Percentiles rank a stretch among this genome's conserved stretches.
Evolutionary conservation across 345 rosid genomes (phyloP).

Genomic region (Heritiera littoralis): DNA sequence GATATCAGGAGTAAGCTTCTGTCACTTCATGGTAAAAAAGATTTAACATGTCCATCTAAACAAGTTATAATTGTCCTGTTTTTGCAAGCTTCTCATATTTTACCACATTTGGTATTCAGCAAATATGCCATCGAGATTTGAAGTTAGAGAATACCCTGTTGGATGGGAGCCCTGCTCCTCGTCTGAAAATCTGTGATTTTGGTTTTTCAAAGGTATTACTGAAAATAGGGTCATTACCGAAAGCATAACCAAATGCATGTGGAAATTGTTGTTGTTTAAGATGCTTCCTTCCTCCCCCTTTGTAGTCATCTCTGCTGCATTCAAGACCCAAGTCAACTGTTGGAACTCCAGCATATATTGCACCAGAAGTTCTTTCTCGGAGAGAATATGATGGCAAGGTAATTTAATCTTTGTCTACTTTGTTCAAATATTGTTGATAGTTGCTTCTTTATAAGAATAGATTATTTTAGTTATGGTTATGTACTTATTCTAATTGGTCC

Average conservation of each 20-base stretch:
- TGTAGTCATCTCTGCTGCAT: constrained; percentile 73
- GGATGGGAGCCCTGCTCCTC: constrained; percentile 91
- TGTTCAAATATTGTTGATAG: not conserved
- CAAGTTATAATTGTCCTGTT: not conserved
- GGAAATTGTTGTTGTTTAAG: constrained; percentile 12
- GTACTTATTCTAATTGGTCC: not conserved
- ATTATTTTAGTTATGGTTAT: not conserved
- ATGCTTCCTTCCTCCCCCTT: constrained; percentile 21
- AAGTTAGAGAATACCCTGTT: constrained; percentile 80
- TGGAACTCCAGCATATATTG: constrained; percentile 80
- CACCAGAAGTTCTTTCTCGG: constrained; percentile 78
- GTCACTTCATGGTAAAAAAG: constrained; percentile 64
- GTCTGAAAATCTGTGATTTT: constrained; percentile 81
- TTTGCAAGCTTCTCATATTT: not conserved
- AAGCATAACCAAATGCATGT: not conserved
- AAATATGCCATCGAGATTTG: constrained; percentile 82
- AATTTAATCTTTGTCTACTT: constrained; percentile 6
- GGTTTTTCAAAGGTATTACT: constrained; percentile 69
- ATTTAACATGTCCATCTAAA: not conserved
- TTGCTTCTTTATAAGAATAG: not conserved
- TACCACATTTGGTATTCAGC: constrained; percentile 11
- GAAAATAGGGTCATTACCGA: not conserved
- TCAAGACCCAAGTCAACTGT: constrained; percentile 82
- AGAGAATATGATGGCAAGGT: constrained; percentile 93
- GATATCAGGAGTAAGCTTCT: constrained; percentile 81